Evolutionary conservation across 805 yeast species (phyloP).

Genomic region (Ascoidea asiatica): DNA sequence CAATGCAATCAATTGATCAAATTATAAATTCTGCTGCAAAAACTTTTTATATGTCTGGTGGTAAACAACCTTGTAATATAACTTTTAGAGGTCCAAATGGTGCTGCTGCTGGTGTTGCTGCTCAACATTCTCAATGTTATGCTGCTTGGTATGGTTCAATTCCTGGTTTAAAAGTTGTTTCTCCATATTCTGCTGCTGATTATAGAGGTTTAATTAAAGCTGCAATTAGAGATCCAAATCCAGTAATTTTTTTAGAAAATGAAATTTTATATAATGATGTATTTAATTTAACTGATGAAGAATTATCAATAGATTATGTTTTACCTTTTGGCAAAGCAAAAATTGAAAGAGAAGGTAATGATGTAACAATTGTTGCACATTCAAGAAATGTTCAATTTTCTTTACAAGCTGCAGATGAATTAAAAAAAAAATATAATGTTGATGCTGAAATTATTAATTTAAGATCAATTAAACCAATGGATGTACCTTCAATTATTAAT

Average conservation of each 20-base stretch:
- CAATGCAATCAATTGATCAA: constrained; percentile 99
- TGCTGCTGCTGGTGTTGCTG: constrained; percentile 99
- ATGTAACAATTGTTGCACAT: constrained; percentile 81
- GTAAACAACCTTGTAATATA: constrained; percentile 92
- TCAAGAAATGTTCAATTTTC: constrained; percentile 82
- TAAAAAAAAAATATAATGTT: constrained; percentile 76
- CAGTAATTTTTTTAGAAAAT: constrained; percentile 90
- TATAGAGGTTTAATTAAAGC: constrained; percentile 92
- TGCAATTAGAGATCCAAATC: constrained; percentile 97
- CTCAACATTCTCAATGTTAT: constrained; percentile 98
- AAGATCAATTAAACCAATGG: constrained; percentile 95
- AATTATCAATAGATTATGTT: constrained; percentile 73
- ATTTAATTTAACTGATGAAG: constrained; percentile 84
- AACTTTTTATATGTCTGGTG: constrained; percentile 99
- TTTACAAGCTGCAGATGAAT: constrained; percentile 77
- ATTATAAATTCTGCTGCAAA: constrained; percentile 98
- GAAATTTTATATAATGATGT: constrained; percentile 90
- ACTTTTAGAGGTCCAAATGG: constrained; percentile 99
- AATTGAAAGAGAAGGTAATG: constrained; percentile 86
- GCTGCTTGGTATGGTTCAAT: constrained; percentile 97
- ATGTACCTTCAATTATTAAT: constrained; percentile 69
- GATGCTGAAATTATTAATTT: constrained; percentile 89
- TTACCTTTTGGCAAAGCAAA: constrained; percentile 94
- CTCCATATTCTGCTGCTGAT: constrained; percentile 94
- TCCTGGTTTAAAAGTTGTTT: constrained; percentile 94